Base-by-base conservation (phyloP, 257 asterid species). In the Solanum chmielewskii region DNA sequence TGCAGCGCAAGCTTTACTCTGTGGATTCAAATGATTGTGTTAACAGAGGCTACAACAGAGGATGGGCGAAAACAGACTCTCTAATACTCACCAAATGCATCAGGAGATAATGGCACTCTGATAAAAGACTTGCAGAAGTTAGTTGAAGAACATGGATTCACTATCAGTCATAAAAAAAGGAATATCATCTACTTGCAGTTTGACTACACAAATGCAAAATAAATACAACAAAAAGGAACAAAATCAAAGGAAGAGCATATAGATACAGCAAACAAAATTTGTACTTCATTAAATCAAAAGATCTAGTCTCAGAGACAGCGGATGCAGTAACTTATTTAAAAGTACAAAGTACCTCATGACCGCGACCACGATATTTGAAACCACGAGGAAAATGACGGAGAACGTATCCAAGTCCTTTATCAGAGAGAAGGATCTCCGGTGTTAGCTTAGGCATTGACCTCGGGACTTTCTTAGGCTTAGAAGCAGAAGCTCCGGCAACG, bases 381-480 rank as follows among this genome's bases (percentile, higher is more conserved):
- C 95, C 96, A 15, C 93, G 92, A 42, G 98, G 98, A 78, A 97
- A 97, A 89, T 93, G 95, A 83, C 97, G 95, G 88, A 97, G 99
- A 86, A 97, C 86, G 88, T 94, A 92, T 1, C 98, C 98, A 21
- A 97, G 86, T 75, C 99, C 98, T 37, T 91, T 90, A 27, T 97
- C 94, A 62, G 99, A 97, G 68, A 95, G 94, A 21, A 97, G 96
- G 75, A 94, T 92, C 84, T 95, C 97, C 1, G 98, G 98, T 11
- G 98, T 97, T 62, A 95, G 89, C 92, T 95, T 97, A 4, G 99
- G 99, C 89, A 93, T 91, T 83, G 91, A 78, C 91, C 89, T 92
- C 41, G 90, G 94, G 18, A 87, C 90, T 86, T 88, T 92, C 91
- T 90, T 90, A 42, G 94, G 93, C 83, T 95, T 94, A 90, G 92